Evolutionary conservation across 768 basidiomycete species (phyloP).

Genomic region (Russula sp.): DNA sequence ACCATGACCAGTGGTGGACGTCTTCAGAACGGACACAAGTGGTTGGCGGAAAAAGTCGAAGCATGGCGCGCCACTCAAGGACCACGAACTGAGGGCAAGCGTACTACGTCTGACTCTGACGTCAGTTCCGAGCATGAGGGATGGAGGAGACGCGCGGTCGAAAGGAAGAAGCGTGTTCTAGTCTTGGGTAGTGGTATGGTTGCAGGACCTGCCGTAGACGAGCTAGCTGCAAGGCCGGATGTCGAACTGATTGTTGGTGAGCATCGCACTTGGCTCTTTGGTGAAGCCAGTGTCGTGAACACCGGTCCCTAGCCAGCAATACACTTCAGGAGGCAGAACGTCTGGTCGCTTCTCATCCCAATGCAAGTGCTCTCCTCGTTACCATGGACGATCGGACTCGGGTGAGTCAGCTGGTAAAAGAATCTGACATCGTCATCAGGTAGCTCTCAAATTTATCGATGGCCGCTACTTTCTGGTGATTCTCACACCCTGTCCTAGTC

Average conservation of each 20-base stretch:
- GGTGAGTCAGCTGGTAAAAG: slow-evolving; percentile 47
- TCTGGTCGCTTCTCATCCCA: slow-evolving; percentile 40
- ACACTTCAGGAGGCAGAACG: slow-evolving; percentile 49
- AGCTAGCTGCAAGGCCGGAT: slow-evolving; percentile 56
- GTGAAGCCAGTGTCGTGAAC: background rate
- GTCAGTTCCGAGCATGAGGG: background rate
- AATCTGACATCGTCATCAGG: slow-evolving; percentile 83
- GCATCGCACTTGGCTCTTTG: slow-evolving; percentile 28
- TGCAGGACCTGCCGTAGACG: slow-evolving; percentile 78
- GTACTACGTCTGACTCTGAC: slow-evolving; percentile 4
- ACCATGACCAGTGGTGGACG: slow-evolving; percentile 60
- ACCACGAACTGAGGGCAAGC: background rate
- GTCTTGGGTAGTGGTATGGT: slow-evolving; percentile 96
- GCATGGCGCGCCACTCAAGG: slow-evolving; percentile 32
- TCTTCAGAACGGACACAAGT: slow-evolving; percentile 47
- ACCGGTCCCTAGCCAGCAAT: slow-evolving; percentile 58
- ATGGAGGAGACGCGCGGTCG: background rate
- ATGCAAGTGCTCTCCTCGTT: slow-evolving; percentile 51
- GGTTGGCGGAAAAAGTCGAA: slow-evolving; percentile 52
- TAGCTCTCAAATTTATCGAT: slow-evolving; percentile 27
- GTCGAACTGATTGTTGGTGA: slow-evolving; percentile 72
- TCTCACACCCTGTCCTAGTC: slow-evolving; percentile 37
- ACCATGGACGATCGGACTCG: slow-evolving; percentile 49
- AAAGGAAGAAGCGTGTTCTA: slow-evolving; percentile 58
- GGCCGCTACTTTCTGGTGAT: background rate